Conservation (phyloP, 352 stramenopile species). For the Globisporangium camurandrum region DNA sequence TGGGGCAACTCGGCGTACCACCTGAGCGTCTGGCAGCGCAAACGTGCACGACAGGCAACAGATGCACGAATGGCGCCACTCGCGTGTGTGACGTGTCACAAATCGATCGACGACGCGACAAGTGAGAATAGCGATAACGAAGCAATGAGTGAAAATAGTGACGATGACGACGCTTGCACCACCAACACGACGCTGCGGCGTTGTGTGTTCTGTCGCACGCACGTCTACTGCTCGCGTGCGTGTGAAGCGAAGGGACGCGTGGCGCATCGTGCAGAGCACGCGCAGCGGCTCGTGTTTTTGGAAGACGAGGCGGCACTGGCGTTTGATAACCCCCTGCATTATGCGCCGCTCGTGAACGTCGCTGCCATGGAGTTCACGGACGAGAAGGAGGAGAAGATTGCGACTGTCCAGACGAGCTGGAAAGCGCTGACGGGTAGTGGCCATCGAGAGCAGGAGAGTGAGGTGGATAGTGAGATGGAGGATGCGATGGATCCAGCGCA, state of each 20-base stretch:
- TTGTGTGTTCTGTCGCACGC: conserved; percentile 72
- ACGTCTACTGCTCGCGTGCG: conserved; percentile 61
- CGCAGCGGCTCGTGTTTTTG: conserved; percentile 59
- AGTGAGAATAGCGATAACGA: conserved; percentile 11
- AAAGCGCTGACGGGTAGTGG: conserved; percentile 17
- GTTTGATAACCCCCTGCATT: conserved; percentile 63
- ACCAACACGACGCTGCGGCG: conserved; percentile 39
- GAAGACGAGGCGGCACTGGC: conserved; percentile 40
- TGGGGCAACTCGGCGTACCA: conserved; percentile 75
- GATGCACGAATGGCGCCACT: neutral
- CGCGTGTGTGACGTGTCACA: conserved; percentile 44
- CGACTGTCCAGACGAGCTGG: conserved; percentile 33
- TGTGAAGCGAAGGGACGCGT: conserved; percentile 33
- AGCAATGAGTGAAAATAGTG: too few species aligned
- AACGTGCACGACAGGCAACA: neutral
- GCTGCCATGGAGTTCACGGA: conserved; percentile 22
- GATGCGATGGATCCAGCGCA: conserved; percentile 9
- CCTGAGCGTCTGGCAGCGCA: conserved; percentile 65
- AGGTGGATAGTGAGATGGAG: conserved; percentile 1
- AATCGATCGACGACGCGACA: conserved; percentile 24
- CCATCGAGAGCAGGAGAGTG: neutral
- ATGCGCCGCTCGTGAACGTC: conserved; percentile 32
- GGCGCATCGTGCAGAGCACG: conserved; percentile 57
- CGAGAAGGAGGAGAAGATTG: conserved; percentile 18
- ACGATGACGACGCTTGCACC: too few species aligned